Conservation (phyloP, 768 basidiomycete genomes). For the Termitomyces sp. region DNA sequence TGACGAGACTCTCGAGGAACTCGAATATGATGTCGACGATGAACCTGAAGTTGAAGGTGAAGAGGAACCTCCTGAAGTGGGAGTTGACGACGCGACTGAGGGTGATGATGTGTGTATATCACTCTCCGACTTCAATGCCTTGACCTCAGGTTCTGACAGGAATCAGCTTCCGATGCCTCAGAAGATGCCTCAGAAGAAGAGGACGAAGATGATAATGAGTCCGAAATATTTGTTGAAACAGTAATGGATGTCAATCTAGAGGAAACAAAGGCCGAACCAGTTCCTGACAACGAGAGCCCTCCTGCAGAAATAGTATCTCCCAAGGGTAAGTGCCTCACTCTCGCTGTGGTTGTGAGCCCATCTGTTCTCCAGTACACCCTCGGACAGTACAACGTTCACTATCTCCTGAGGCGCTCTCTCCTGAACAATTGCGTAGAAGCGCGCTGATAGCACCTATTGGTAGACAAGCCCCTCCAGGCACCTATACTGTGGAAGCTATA, state of each 20-base stretch:
- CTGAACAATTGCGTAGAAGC: constrained; percentile 47
- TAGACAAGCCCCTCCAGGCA: constrained; percentile 36
- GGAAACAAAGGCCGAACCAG: constrained; percentile 14
- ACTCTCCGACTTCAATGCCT: constrained; percentile 11
- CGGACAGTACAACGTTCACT: constrained; percentile 26
- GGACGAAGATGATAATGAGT: constrained; percentile 41
- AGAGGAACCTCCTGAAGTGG: constrained; percentile 38
- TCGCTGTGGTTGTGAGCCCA: background rate
- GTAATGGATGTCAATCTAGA: constrained; percentile 20
- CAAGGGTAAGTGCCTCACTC: constrained; percentile 5
- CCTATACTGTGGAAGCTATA: constrained; percentile 85
- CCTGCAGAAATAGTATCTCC: constrained; percentile 3
- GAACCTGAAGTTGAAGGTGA: constrained; percentile 46
- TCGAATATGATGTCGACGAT: constrained; percentile 49
- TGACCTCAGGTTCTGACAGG: constrained; percentile 27
- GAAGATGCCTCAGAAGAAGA: constrained; percentile 46
- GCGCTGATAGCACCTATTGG: constrained; percentile 28
- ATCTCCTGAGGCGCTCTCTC: constrained; percentile 27
- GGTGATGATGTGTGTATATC: constrained; percentile 56
- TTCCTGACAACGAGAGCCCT: constrained; percentile 10
- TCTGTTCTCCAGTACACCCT: constrained; percentile 12
- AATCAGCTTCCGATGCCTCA: constrained; percentile 55
- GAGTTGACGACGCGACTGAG: constrained; percentile 57
- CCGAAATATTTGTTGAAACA: constrained; percentile 19
- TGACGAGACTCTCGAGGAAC: constrained; percentile 55